These are phyloP conservation scores for Alternaria brassicicola DNA, from an alignment of 2,329 filamentous ascomycete species.

Conservation along the genomic window DNA sequence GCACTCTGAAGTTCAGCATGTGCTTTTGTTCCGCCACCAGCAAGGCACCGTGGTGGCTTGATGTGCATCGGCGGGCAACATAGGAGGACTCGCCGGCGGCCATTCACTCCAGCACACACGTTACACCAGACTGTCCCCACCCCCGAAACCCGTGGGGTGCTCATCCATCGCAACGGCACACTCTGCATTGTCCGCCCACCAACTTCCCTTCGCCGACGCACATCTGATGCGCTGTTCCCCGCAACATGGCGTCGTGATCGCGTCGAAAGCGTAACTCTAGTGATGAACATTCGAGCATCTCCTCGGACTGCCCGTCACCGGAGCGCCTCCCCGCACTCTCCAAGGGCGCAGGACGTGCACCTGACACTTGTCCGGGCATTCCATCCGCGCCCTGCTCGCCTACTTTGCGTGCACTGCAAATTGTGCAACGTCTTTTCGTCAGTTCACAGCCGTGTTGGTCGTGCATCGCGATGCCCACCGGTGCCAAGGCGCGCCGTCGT, in stretches of 20 bases:
- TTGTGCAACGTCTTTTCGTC: constrained; percentile 27
- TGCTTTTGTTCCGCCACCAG: constrained; percentile 3
- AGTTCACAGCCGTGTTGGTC: constrained; percentile 19
- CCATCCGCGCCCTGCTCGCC: neutral
- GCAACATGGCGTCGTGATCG: constrained; percentile 33
- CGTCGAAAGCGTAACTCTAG: constrained; percentile 20
- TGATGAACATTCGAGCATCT: constrained; percentile 34
- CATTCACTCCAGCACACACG: constrained; percentile 17
- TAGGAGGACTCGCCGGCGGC: constrained; percentile 27
- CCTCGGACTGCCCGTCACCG: constrained; percentile 33
- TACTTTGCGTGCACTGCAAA: constrained; percentile 21
- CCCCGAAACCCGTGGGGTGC: constrained; percentile 28
- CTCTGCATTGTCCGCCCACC: constrained; percentile 16
- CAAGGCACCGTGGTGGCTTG: constrained; percentile 16
- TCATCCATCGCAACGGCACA: constrained; percentile 20
- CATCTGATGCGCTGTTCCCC: constrained; percentile 29
- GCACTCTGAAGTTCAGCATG: neutral
- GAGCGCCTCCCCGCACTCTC: constrained; percentile 12
- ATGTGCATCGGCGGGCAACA: constrained; percentile 9
- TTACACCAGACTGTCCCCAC: constrained; percentile 25
- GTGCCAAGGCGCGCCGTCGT: constrained; percentile 37
- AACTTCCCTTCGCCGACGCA: constrained; percentile 23
- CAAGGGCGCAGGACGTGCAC: constrained; percentile 7
- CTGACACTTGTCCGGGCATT: constrained; percentile 10
- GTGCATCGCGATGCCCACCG: constrained; percentile 19